Percentiles rank a stretch among this genome's conserved stretches.
phyloP scores from a whole-genome alignment of 768 basidiomycete genomes.

The Tylopilus felleus region DNA sequence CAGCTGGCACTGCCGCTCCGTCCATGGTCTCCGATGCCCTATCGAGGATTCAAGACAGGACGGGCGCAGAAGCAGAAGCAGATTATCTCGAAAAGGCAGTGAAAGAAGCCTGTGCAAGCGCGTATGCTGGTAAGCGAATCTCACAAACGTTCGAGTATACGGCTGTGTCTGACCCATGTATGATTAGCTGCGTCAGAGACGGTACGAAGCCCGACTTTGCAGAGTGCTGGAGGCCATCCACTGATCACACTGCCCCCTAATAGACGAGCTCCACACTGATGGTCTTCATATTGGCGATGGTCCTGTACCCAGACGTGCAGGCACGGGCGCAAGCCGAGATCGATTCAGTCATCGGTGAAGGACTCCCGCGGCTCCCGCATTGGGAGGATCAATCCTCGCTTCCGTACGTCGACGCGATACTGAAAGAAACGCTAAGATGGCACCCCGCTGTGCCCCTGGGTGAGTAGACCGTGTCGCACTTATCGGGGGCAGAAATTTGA shows the following conservation, averaged over 20 bases:
- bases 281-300: constrained; percentile 25
- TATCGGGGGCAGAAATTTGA: neutral
- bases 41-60: constrained; percentile 7
- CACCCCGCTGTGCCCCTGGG: constrained; percentile 15
- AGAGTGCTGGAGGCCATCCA: neutral
- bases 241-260: constrained; percentile 7
- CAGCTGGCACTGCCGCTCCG: constrained; percentile 15
- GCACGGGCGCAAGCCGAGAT: constrained; percentile 18
- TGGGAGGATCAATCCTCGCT: constrained; percentile 21
- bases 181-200: constrained; percentile 22
- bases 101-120: constrained; percentile 23
- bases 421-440: constrained; percentile 28
- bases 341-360: constrained; percentile 15
- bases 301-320: constrained; percentile 26
- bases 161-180: constrained; percentile 9
- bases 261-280: constrained; percentile 19
- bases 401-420: constrained; percentile 20
- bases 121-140: constrained; percentile 13
- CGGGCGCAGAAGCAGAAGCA: constrained; percentile 4
- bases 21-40: constrained; percentile 27
- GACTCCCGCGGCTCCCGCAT: constrained; percentile 17
- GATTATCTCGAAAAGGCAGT: constrained; percentile 17
- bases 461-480: neutral
- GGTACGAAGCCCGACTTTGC: constrained; percentile 11
- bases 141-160: neutral